Percentiles rank a stretch among this genome's conserved stretches.
Evolutionary conservation across 306 rosid species (phyloP).

Genomic region (Mimosa bimucronata): DNA sequence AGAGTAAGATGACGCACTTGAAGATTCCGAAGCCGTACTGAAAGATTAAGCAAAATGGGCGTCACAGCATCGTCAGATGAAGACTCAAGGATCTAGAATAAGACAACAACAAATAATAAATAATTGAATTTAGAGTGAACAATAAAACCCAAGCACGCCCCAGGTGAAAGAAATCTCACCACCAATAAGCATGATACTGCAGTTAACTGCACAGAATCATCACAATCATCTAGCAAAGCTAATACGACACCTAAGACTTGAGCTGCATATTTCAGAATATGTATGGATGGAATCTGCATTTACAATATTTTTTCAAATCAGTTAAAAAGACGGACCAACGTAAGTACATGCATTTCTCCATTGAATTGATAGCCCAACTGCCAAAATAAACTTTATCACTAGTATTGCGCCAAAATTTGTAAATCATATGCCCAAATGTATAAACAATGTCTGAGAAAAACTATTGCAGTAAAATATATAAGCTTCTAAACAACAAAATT

Average conservation of each 20-base stretch:
- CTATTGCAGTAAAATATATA: conserved; percentile 6
- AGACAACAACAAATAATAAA: conserved; percentile 39
- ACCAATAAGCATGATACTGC: conserved; percentile 86
- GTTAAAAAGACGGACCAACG: conserved; percentile 11
- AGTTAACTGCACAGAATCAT: conserved; percentile 92
- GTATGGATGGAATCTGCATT: conserved; percentile 79
- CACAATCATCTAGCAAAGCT: conserved; percentile 89
- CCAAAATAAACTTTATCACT: conserved; percentile 27
- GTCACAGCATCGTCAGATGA: conserved; percentile 86
- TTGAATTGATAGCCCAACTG: conserved; percentile 12
- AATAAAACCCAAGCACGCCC: conserved; percentile 1
- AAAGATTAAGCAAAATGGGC: conserved; percentile 83
- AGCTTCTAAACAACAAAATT: conserved; percentile 15
- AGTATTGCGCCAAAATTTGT: conserved; percentile 25
- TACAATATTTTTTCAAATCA: conserved; percentile 35
- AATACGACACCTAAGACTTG: conserved; percentile 90
- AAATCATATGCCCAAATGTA: conserved; percentile 9
- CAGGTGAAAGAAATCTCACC: conserved; percentile 50
- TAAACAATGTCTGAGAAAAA: conserved; percentile 11
- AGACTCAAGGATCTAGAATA: conserved; percentile 76
- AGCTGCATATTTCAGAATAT: conserved; percentile 76
- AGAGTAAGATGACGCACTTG: conserved; percentile 58
- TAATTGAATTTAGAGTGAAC: conserved; percentile 32
- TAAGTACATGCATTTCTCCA: conserved; percentile 5
- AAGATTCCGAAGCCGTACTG: conserved; percentile 85